phyloP scores from a whole-genome alignment of 2,329 filamentous ascomycete species.

The Tricladium varicosporioides region DNA sequence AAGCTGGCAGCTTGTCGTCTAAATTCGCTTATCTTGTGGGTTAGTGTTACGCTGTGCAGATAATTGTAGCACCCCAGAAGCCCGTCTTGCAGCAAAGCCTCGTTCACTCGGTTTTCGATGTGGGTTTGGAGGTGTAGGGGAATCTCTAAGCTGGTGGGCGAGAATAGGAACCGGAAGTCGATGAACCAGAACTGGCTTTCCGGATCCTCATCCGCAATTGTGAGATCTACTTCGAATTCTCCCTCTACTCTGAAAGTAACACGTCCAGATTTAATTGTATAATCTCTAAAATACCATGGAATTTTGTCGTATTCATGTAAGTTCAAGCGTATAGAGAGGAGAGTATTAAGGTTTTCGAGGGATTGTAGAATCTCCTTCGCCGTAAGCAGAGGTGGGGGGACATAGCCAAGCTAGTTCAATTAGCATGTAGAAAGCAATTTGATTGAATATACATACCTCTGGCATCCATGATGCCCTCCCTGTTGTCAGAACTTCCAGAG shows the following conservation, averaged over 20 bases:
- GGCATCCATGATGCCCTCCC: constrained; percentile 77
- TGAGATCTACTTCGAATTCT: constrained; percentile 92
- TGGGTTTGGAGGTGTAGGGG: constrained; percentile 61
- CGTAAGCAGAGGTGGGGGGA: constrained; percentile 69
- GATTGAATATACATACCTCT: constrained; percentile 53
- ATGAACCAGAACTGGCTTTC: constrained; percentile 90
- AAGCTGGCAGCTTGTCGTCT: constrained; percentile 74
- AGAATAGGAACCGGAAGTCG: constrained; percentile 82
- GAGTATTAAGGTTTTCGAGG: constrained; percentile 77
- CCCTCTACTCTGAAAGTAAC: constrained; percentile 80
- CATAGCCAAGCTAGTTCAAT: constrained; percentile 64
- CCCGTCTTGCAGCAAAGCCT: constrained; percentile 65
- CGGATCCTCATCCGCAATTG: constrained; percentile 81
- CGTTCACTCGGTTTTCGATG: constrained; percentile 72
- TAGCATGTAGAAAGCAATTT: constrained; percentile 8
- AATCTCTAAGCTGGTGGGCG: constrained; percentile 61
- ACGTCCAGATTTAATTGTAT: constrained; percentile 78
- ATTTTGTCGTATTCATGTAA: constrained; percentile 76
- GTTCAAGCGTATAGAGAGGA: constrained; percentile 79
- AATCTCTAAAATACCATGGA: constrained; percentile 74
- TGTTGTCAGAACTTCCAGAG: constrained; percentile 78
- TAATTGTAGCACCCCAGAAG: constrained; percentile 80
- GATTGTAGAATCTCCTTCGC: constrained; percentile 70
- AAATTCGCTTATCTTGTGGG: constrained; percentile 84
- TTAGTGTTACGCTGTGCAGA: constrained; percentile 83